Evolutionary conservation across 768 basidiomycete genomes (phyloP).

Genomic region (Lactarius tabidus): DNA sequence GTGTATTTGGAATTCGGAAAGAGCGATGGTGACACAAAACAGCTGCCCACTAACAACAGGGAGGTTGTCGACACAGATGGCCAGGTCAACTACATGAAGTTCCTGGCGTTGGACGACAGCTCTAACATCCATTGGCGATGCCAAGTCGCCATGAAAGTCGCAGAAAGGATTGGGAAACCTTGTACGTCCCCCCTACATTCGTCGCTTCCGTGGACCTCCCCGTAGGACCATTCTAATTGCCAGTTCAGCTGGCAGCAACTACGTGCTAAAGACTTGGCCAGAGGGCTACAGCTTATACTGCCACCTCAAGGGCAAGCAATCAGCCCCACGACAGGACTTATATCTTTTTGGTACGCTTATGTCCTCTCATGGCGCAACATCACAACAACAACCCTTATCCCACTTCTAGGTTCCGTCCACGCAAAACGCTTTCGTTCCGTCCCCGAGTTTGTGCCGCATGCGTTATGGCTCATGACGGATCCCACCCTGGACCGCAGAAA

Average conservation of each 20-base stretch:
- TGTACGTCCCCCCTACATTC: slow-evolving; percentile 38
- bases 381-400: background rate
- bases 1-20: slow-evolving; percentile 54
- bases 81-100: slow-evolving; percentile 68
- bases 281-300: slow-evolving; percentile 65
- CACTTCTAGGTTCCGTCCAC: slow-evolving; percentile 37
- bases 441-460: slow-evolving; percentile 85
- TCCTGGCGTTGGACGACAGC: slow-evolving; percentile 47
- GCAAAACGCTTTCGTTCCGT: slow-evolving; percentile 66
- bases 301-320: slow-evolving; percentile 62
- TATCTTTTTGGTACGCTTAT: slow-evolving; percentile 64
- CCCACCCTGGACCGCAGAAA: slow-evolving; percentile 41
- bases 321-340: slow-evolving; percentile 61
- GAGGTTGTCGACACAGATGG: slow-evolving; percentile 53
- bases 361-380: background rate
- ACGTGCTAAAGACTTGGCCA: slow-evolving; percentile 65
- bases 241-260: slow-evolving; percentile 44
- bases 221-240: background rate
- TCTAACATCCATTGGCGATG: slow-evolving; percentile 53
- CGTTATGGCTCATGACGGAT: slow-evolving; percentile 70
- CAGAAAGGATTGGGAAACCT: slow-evolving; percentile 43
- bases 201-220: background rate
- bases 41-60: slow-evolving; percentile 57
- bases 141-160: slow-evolving; percentile 40
- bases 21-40: slow-evolving; percentile 52